Percentiles rank a stretch among this genome's conserved stretches.
Evolutionary conservation across 1,139 yeast species (phyloP).

Genomic region (Kluyveromyces sp.): DNA sequence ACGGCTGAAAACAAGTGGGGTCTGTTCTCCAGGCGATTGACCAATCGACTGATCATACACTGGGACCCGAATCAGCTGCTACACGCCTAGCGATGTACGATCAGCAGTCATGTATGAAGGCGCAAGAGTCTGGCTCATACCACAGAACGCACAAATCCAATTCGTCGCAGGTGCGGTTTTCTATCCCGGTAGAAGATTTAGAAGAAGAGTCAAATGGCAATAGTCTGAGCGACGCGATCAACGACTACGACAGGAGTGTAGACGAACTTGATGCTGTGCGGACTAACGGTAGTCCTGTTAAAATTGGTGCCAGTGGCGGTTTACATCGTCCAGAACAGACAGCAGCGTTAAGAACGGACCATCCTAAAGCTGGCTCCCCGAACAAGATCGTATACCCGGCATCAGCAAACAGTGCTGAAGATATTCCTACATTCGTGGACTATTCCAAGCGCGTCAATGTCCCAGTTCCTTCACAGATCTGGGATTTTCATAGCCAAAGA

Average conservation of each 20-base stretch:
- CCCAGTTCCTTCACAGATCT: conserved; percentile 28
- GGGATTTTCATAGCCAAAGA: conserved; percentile 19
- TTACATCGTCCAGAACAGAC: neutral
- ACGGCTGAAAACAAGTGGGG: neutral
- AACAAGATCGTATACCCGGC: conserved; percentile 17
- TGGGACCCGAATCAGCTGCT: neutral
- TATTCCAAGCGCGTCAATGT: conserved; percentile 28
- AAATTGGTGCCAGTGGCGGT: neutral
- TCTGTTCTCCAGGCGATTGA: neutral
- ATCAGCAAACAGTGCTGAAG: conserved; percentile 9
- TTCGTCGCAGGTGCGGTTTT: conserved; percentile 28
- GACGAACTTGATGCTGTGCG: neutral
- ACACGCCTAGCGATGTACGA: neutral
- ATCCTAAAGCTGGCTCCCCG: conserved; percentile 9
- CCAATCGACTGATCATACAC: no score
- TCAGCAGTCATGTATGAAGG: conserved; percentile 8
- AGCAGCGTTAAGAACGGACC: conserved; percentile 7
- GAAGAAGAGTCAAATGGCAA: neutral
- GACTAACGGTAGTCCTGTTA: neutral
- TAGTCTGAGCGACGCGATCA: neutral
- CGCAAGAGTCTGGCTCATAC: conserved; percentile 2
- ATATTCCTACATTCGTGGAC: conserved; percentile 21
- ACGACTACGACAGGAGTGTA: neutral
- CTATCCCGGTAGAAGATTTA: conserved; percentile 19
- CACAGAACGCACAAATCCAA: conserved; percentile 16